Evolutionary conservation across 1,284 basidiomycete species (phyloP).

Genomic region (Anthracocystis panici-leucophaei): DNA sequence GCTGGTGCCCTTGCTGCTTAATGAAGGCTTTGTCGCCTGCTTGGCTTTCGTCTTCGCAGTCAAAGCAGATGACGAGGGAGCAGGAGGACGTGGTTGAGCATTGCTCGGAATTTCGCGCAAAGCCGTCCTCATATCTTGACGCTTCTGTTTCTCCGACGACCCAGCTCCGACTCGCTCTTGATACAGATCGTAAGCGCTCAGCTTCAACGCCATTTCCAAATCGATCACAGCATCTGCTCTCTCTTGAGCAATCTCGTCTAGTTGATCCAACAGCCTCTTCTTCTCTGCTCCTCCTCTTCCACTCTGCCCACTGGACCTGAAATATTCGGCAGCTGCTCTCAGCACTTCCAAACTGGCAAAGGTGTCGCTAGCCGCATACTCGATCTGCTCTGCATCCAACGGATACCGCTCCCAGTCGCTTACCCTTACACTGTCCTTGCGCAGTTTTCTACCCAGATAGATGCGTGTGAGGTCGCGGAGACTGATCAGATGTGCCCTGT

Average conservation of each 20-base stretch:
- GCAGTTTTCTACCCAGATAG: conserved; percentile 51
- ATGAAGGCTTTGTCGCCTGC: background rate
- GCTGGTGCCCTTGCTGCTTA: background rate
- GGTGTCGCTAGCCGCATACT: conserved; percentile 61
- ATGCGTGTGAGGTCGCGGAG: conserved; percentile 53
- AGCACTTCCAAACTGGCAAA: conserved; percentile 58
- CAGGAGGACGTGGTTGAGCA: conserved; percentile 1
- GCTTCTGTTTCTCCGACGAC: conserved; percentile 10
- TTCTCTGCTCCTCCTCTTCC: background rate
- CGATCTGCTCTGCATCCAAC: conserved; percentile 44
- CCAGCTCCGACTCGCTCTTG: conserved; percentile 11
- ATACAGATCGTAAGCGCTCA: conserved; percentile 33
- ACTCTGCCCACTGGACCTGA: conserved; percentile 1
- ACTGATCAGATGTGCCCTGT: conserved; percentile 34
- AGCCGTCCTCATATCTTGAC: conserved; percentile 5
- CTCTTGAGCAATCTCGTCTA: conserved; percentile 9
- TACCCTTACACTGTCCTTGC: conserved; percentile 50
- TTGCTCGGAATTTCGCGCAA: conserved; percentile 24
- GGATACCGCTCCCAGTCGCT: conserved; percentile 51
- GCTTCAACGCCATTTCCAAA: conserved; percentile 22
- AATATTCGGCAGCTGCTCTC: conserved; percentile 32
- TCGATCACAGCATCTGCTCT: conserved; percentile 7
- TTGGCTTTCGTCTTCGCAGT: background rate
- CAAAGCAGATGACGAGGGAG: background rate
- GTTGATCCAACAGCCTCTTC: conserved; percentile 10